Evolutionary conservation across 2,329 filamentous ascomycete genomes (phyloP).

Genomic region (Fusarium brevicatenulatum): DNA sequence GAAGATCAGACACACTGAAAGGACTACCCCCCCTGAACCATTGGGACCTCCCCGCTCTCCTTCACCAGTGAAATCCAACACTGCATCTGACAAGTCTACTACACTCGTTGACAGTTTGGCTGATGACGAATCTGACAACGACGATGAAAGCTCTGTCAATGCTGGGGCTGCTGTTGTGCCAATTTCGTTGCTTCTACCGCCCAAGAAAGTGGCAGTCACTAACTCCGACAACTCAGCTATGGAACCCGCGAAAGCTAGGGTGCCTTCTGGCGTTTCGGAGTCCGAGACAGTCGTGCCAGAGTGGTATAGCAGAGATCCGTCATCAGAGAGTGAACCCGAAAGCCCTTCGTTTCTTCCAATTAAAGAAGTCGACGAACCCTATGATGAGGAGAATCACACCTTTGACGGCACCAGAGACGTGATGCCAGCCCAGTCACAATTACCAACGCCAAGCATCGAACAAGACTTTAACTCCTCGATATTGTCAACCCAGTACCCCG

Average conservation of each 20-base stretch:
- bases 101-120: slow-evolving; percentile 14
- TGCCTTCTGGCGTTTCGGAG: slow-evolving; percentile 38
- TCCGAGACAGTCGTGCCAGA: slow-evolving; percentile 38
- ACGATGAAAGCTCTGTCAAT: slow-evolving; percentile 30
- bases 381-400: background rate
- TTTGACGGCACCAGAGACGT: slow-evolving; percentile 35
- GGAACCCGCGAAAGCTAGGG: slow-evolving; percentile 27
- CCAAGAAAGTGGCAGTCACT: slow-evolving; percentile 16
- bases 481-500: slow-evolving; percentile 20
- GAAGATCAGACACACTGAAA: slow-evolving; percentile 75
- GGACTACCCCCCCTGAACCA: slow-evolving; percentile 43
- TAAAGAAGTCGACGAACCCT: slow-evolving; percentile 31
- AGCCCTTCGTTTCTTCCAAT: slow-evolving; percentile 33
- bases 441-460: slow-evolving; percentile 31
- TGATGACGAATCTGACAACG: slow-evolving; percentile 25
- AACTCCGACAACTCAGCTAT: background rate
- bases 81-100: slow-evolving; percentile 10
- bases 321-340: slow-evolving; percentile 25
- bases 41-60: slow-evolving; percentile 35
- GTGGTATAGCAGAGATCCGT: slow-evolving; percentile 21
- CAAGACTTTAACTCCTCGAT: slow-evolving; percentile 15
- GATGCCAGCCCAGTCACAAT: slow-evolving; percentile 13
- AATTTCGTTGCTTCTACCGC: slow-evolving; percentile 38
- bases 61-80: slow-evolving; percentile 31
- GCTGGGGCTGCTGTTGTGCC: slow-evolving; percentile 26